Base-by-base conservation (phyloP, 495 filamentous ascomycete species). In the Hypoxylon perforatum region DNA sequence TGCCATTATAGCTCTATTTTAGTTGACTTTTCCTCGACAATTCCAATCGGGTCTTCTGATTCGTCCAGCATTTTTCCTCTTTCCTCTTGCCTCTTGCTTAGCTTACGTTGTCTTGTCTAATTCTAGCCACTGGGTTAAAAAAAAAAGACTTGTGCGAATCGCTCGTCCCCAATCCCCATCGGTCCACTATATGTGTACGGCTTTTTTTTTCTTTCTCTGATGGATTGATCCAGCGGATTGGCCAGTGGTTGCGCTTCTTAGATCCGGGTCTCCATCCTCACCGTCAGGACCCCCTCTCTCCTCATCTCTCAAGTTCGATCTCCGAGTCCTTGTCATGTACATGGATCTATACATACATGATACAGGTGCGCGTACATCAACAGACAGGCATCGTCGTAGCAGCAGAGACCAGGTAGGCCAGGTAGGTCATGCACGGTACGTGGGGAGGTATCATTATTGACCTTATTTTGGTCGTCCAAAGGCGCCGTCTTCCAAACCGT, bases 321-420 rank as follows among this genome's bases (percentile, higher is more conserved):
- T 62, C 53, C 71, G 57, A 71, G 69, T 63, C 73, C 70, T 74
- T 79, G 76, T 70, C 72, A 73, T 72, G 78, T 78, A 72, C 65
- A 69, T 72, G 68, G 54, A 63, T 69, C 62, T 73, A 70, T 66
- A 70, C 63, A 62, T 62, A 64, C 69, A 66, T 75, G 70, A 72
- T 72, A 61, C 66, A 65, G 57, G 63, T 57, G 57, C 59, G 59
- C 65, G 54, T 69, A 69, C 65, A 69, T 64, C 55, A 55, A 67
- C 41, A 61, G 65, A 67, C 72, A 64, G 60, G 69, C 69, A 69
- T 69, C 62, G 65, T 65, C 41, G 65, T 73, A 69, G 54, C 59
- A 63, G 47, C 46, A 57, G 69, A 74, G 73, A 72, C 67, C 72
- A 75, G 67, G 70, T 75, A 68, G 70, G 67, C 25, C 25, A 28